phyloP scores from a whole-genome alignment of 179 eudicot genomes.

The Actinidia arguta region DNA sequence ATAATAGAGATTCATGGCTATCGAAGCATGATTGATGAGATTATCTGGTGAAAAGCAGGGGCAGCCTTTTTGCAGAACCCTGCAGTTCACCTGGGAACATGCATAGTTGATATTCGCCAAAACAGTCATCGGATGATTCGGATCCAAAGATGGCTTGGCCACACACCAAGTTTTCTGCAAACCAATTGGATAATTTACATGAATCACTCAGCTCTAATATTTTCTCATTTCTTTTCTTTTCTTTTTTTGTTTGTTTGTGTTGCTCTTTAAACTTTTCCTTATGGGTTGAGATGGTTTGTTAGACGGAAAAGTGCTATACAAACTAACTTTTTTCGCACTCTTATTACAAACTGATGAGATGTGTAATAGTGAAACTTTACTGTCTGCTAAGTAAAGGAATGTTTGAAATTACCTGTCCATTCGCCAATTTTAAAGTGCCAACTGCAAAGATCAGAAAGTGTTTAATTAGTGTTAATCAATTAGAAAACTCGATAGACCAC shows the following conservation, averaged over 20 bases:
- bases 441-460: conserved; percentile 34
- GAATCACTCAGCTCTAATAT: neutral
- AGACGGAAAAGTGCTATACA: too few relatives aligned
- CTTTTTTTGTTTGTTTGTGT: too few relatives aligned
- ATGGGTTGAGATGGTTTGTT: too few relatives aligned
- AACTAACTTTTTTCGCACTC: too few relatives aligned
- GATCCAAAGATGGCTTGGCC: conserved; percentile 79
- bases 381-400: too few relatives aligned
- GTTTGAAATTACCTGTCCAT: conserved; percentile 53
- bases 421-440: conserved; percentile 29
- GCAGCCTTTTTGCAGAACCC: conserved; percentile 48
- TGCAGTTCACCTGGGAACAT: conserved; percentile 76
- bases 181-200: neutral
- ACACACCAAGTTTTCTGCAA: conserved; percentile 89
- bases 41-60: conserved; percentile 63
- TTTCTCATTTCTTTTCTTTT: neutral
- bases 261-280: neutral
- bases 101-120: conserved; percentile 66
- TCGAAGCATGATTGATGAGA: conserved; percentile 74
- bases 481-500: neutral
- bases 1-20: conserved; percentile 78
- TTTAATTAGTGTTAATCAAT: neutral
- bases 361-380: too few relatives aligned
- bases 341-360: too few relatives aligned
- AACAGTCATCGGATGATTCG: conserved; percentile 42